Evolutionary conservation across 495 filamentous ascomycete genomes (phyloP), one percentile per base, ranked within the genome.

Genomic region (Podospora anserina): DNA sequence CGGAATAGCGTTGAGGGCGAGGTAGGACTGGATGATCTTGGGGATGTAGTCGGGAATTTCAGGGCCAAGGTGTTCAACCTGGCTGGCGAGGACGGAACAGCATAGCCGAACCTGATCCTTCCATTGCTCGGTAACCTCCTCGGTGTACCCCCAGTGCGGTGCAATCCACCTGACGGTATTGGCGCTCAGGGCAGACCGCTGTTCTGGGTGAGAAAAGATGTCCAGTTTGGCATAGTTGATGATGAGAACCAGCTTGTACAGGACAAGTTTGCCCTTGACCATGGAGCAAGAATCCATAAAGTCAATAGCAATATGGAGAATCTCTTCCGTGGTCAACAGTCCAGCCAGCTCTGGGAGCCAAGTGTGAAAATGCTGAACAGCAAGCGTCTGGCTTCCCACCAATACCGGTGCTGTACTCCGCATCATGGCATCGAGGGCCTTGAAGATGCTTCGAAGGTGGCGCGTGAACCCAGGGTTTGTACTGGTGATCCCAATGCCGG

Each of bases 321-420:
- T 95, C 76, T 99, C 94, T 67, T 91, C 90, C 1, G 89, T 87
- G 16, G 83, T 87, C 72, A 99, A 85, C 44, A 94, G 82, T 16
- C 88, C 87, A 4, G 87, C 86, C 6, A 98, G 86, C 70, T 97
- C 93, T 0, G 95, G 96, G 13, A 99, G 81, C 95, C 95, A 98
- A 2, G 91, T 89, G 76, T 98, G 95, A 77, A 98, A 97, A 78
- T 98, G 91, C 76, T 99, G 95, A 19, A 98, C 94, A 5, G 96
- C 91, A 39, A 99, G 79, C 1, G 95, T 98, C 76, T 98, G 96
- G 67, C 91, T 97, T 30, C 95, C 95, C 39, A 99, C 89, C 61
- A 97, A 78, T 56, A 92, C 88, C 1, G 96, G 91, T 13, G 93
- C 90, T 1, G 87, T 81, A 74, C 92, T 95, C 68, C 88, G 87